These are phyloP conservation scores for Rutstroemia sydowiana DNA, from an alignment of 2,329 filamentous ascomycete genomes.

Conservation along the genomic window DNA sequence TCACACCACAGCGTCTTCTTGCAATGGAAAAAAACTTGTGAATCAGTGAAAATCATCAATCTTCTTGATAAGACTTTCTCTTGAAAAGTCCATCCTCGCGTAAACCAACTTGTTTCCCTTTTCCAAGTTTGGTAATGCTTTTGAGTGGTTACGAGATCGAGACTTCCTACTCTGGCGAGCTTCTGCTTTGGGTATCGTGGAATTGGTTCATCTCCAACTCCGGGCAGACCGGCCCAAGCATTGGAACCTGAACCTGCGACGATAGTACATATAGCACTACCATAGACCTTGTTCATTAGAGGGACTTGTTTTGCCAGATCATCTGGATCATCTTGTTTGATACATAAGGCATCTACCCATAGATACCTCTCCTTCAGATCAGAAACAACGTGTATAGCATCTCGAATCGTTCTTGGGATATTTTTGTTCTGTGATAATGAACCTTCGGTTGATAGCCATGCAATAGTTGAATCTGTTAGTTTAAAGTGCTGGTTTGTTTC, in stretches of 20 bases:
- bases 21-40: conserved; percentile 7
- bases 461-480: neutral
- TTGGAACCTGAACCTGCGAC: conserved; percentile 20
- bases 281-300: conserved; percentile 19
- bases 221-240: conserved; percentile 15
- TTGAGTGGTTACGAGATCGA: neutral
- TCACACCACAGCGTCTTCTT: conserved; percentile 3
- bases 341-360: conserved; percentile 16
- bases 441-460: neutral
- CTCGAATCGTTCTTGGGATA: conserved; percentile 11
- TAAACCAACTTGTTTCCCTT: conserved; percentile 1
- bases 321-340: conserved; percentile 6
- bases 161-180: neutral
- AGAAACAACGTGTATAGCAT: conserved; percentile 19
- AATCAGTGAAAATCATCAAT: conserved; percentile 8
- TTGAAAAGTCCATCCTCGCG: conserved; percentile 10
- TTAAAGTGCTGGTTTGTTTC: conserved; percentile 1
- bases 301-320: conserved; percentile 2
- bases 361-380: conserved; percentile 16
- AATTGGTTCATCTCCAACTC: neutral
- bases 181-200: neutral
- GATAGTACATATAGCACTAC: conserved; percentile 13
- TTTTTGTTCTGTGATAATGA: conserved; percentile 1
- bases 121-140: conserved; percentile 3
- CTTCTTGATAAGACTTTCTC: conserved; percentile 7